phyloP scores from a whole-genome alignment of 345 rosid genomes.

The Brassica juncea region DNA sequence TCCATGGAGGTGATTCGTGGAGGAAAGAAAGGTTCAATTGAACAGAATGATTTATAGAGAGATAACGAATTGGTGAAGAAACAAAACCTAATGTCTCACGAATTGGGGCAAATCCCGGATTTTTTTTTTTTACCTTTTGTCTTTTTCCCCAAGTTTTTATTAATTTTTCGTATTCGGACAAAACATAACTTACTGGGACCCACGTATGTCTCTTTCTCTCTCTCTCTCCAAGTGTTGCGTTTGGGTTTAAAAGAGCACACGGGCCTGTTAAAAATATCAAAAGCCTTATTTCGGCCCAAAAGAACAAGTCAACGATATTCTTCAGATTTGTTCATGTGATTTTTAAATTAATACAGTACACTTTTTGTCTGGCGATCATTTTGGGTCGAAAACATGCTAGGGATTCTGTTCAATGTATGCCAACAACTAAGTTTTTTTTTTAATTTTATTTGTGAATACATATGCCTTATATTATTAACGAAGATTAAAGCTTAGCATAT shows the following conservation, averaged over 20 bases:
- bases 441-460: too few species aligned
- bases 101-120: background rate
- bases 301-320: background rate
- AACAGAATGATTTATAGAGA: background rate
- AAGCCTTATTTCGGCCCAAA: background rate
- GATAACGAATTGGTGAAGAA: background rate
- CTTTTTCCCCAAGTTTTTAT: background rate
- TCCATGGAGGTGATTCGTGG: slow-evolving; percentile 16
- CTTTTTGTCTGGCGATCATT: too few species aligned
- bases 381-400: too few species aligned
- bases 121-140: background rate
- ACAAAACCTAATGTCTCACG: background rate
- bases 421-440: too few species aligned
- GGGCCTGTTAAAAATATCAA: background rate
- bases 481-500: background rate
- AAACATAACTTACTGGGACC: background rate
- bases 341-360: too few species aligned
- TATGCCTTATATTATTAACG: background rate
- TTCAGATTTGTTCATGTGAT: too few species aligned
- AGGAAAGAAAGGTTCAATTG: background rate
- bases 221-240: background rate
- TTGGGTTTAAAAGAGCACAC: background rate
- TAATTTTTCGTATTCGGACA: background rate
- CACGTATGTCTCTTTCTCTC: background rate
- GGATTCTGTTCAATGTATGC: too few species aligned